Evolutionary conservation across 2,329 filamentous ascomycete species (phyloP), one percentile per base, ranked within the genome.

Genomic region (Bipolaris gigantea): DNA sequence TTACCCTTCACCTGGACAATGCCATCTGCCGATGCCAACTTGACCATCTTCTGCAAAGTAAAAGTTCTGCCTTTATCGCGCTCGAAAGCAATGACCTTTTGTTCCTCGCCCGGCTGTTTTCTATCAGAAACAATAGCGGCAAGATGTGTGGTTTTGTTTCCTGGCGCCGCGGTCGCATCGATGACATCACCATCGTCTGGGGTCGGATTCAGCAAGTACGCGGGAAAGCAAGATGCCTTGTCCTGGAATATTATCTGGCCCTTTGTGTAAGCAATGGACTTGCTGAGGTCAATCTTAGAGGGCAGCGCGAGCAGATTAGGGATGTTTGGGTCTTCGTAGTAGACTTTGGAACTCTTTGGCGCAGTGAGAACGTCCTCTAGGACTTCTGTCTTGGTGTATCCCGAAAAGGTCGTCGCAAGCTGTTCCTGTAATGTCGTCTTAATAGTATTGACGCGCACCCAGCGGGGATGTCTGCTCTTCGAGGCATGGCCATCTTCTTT

Each of bases 171-270:
- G 71, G 93, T 97, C 0, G 90, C 90, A 73, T 99, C 94, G n/a
- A 97, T 84, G 8, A 95, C 79, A 66, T 94, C 86, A 21, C 90
- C 90, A 60, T 88, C 84, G 53, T 83, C 79, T 8, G 84, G 77
- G 0, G 77, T 77, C 0, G 89, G 85, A 47, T 96, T 81, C 0
- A 99, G 79, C 2, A 99, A 79, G 70, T 94, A 94, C 0, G 93
- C 94, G 0, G 94, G 94, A 67, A 99, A 97, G 70, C 94, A 99
- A 0, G 92, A 97, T 0, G 94, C 93, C 74, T 97, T 97, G 69
- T 97, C 94, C 73, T 99, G 94, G 21, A 97, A 79, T 55, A 97
- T 96, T 48, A 97, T 84, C 42, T 86, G 83, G 1, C 93, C 93
- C 1, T 82, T 79, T 13, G 78, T 82, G 73, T 97, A 97, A 0